phyloP scores from a whole-genome alignment of 805 yeast species.

The Wickerhamomyces pijperi region DNA sequence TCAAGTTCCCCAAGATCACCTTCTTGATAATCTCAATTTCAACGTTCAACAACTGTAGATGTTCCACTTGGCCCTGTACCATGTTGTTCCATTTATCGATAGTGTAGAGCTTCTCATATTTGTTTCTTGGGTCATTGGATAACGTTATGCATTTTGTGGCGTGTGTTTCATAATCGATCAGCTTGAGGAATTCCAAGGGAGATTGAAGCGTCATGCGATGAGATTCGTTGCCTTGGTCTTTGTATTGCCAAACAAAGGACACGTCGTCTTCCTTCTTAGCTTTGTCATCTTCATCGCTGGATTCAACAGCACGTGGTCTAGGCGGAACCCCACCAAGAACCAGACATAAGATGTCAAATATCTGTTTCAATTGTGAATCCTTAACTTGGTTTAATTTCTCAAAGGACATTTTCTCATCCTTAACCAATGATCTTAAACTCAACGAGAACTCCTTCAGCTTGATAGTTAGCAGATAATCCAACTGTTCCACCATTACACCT shows the following conservation, averaged over 20 bases:
- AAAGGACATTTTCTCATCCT: slow-evolving; percentile 26
- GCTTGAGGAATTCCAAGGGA: no score
- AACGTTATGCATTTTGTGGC: no score
- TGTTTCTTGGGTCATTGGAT: slow-evolving; percentile 73
- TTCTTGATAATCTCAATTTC: slow-evolving; percentile 43
- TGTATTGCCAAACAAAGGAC: no score
- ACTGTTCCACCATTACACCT: no score
- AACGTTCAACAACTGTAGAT: slow-evolving; percentile 59
- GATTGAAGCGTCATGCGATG: no score
- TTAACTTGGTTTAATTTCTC: slow-evolving; percentile 24
- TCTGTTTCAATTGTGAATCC: slow-evolving; percentile 40
- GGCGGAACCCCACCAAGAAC: slow-evolving; percentile 75
- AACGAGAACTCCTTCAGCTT: slow-evolving; percentile 70
- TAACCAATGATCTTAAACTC: slow-evolving; percentile 39
- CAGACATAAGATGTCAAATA: slow-evolving; percentile 52
- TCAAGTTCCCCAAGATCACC: slow-evolving; percentile 53
- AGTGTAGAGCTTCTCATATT: slow-evolving; percentile 46
- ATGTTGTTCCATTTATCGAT: slow-evolving; percentile 70
- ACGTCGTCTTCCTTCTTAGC: no score
- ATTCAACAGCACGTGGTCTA: slow-evolving; percentile 54
- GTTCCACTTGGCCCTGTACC: slow-evolving; percentile 52
- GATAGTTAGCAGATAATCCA: slow-evolving; percentile 53
- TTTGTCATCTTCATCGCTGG: slow-evolving; percentile 51
- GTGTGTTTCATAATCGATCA: no score
- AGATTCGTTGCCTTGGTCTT: no score